Evolutionary conservation across 306 rosid species (phyloP), one percentile per base, ranked within the genome.

Genomic region (Cicer cuneatum): DNA sequence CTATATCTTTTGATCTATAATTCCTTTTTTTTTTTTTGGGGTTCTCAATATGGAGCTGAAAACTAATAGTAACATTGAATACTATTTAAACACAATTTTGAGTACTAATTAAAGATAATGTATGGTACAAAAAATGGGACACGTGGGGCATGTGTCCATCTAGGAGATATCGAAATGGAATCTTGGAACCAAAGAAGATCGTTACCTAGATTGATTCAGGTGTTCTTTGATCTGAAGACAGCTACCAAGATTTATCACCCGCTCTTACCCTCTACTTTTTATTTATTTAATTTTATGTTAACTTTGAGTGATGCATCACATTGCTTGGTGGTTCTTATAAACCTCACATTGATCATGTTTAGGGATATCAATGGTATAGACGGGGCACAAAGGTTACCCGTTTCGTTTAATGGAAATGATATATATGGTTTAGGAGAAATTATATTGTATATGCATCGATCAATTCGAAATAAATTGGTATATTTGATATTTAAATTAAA

Each of bases 181-280:
- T 80, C 83, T 80, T 11, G 47, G 78, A 45, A 77, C 51, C 53
- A 69, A 80, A 69, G 43, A 39, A 72, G 60, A 76, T 72, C 72
- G 68, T 71, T 51, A 40, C 42, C 68, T 84, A 66, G 85, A 83
- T 83, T 81, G 77, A 63, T 73, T 81, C 86, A 77, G 87, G 75
- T 86, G 92, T 85, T 69, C 57, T 77, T 64, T 33, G 79, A 85
- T 83, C 82, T 56, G 21, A 81, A 78, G 86, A 83, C 86, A 84
- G 78, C 62, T 38, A 51, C 77, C 67, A 58, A 56, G 76, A 62
- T 60, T 66, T 74, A 71, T 69, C 66, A 61, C 78, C 71, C 64
- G 2, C 19, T 70, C 73, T 37, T 79, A 41, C 37, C 38, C 37
- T 40, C 15, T 41, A 40, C 29, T 14, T 62, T 9, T 10, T 10